Evolutionary conservation across 177 flowering plant genomes (phyloP).

Genomic region (Telopea speciosissima): DNA sequence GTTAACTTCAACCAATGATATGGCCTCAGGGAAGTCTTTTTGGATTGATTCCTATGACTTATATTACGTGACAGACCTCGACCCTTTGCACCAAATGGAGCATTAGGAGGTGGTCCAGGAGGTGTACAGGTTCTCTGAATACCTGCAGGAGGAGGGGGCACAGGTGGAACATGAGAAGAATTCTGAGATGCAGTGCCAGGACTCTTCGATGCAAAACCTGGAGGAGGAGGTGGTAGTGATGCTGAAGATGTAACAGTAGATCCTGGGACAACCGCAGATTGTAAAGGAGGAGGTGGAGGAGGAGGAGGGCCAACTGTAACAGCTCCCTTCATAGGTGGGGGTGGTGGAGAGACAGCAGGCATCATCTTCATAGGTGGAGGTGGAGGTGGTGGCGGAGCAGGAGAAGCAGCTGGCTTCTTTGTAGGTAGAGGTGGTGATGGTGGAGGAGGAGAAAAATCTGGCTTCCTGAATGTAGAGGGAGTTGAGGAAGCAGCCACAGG

Average conservation of each 20-base stretch:
- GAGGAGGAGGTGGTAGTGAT: conserved; percentile 53
- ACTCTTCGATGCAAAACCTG: conserved; percentile 16
- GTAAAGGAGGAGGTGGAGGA: conserved; percentile 32
- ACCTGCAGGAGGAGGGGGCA: conserved; percentile 53
- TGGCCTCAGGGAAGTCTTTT: conserved; percentile 61
- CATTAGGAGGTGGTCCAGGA: conserved; percentile 54
- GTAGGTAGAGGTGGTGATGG: conserved; percentile 11
- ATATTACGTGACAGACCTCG: conserved; percentile 38
- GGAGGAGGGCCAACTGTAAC: conserved; percentile 28
- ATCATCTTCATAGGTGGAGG: conserved; percentile 10
- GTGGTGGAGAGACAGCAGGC: conserved; percentile 39
- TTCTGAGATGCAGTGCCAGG: conserved; percentile 14
- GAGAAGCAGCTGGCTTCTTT: not conserved
- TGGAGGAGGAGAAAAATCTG: conserved; percentile 3
- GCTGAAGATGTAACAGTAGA: conserved; percentile 15
- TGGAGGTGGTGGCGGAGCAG: conserved; percentile 21
- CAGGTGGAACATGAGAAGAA: conserved; percentile 28
- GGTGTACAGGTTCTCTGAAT: conserved; percentile 22
- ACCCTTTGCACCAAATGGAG: conserved; percentile 41
- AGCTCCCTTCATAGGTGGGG: conserved; percentile 27
- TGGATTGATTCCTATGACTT: conserved; percentile 39
- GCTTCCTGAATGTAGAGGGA: not conserved
- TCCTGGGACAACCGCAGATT: conserved; percentile 13
- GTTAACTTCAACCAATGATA: conserved; percentile 88
- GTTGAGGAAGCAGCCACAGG: conserved; percentile 11